Conservation (phyloP, 129 eudicot species). For the Chrysanthemum makinoi region DNA sequence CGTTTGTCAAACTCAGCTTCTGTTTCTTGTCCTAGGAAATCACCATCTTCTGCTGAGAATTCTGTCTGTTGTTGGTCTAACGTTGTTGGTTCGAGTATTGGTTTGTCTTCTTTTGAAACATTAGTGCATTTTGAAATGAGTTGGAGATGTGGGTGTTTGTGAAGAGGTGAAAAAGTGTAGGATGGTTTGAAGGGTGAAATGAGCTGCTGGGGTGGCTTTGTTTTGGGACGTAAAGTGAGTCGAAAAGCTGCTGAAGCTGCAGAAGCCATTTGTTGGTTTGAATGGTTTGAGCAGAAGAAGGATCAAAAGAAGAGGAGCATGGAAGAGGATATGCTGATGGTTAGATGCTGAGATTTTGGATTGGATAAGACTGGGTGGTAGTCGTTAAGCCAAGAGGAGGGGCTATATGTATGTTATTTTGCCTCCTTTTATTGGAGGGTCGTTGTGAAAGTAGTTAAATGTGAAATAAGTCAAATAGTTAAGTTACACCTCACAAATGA, state of each 20-base stretch:
- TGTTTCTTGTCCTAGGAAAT: background rate
- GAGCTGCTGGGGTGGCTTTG: conserved; percentile 36
- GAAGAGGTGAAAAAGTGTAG: conserved; percentile 27
- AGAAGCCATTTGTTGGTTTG: conserved; percentile 49
- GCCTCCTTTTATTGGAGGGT: too few species aligned
- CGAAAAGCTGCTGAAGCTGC: conserved; percentile 65
- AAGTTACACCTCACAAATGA: too few species aligned
- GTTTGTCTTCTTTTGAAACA: conserved; percentile 83
- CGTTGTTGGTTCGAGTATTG: conserved; percentile 33
- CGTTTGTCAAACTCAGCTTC: conserved; percentile 40
- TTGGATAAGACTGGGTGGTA: conserved; percentile 45
- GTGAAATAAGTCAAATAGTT: too few species aligned
- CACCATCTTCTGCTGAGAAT: background rate
- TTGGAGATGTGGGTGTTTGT: conserved; percentile 36
- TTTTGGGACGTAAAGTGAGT: conserved; percentile 31
- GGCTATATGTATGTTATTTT: too few species aligned
- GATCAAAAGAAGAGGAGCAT: conserved; percentile 26
- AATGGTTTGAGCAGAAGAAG: conserved; percentile 17
- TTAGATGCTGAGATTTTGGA: background rate
- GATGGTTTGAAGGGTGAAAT: conserved; percentile 35
- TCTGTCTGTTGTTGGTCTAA: background rate
- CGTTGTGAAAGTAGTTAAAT: too few species aligned
- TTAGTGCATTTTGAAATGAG: conserved; percentile 48
- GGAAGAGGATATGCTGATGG: conserved; percentile 34
- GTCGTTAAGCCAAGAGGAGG: conserved; percentile 1